phyloP scores from a whole-genome alignment of 2,329 filamentous ascomycete genomes.

The Xylaria sp. region DNA sequence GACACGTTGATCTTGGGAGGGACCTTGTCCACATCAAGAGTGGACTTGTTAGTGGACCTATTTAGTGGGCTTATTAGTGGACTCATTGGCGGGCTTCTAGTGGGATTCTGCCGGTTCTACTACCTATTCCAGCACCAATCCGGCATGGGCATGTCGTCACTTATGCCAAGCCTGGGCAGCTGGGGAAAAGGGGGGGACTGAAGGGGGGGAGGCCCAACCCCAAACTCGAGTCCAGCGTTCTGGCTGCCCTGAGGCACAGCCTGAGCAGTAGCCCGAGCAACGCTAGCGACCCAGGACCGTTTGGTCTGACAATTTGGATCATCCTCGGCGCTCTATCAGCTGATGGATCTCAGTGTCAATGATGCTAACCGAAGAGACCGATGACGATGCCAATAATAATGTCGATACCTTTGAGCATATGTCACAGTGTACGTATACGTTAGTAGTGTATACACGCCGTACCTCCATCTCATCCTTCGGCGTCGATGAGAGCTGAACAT shows the following conservation, averaged over 20 bases:
- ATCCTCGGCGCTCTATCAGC: constrained; percentile 9
- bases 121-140: constrained; percentile 7
- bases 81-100: no score
- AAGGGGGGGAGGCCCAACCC: not conserved
- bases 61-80: no score
- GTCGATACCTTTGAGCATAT: no score
- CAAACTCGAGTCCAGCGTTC: not conserved
- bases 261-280: no score
- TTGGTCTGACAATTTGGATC: constrained; percentile 1
- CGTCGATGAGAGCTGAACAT: no score
- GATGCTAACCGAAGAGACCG: not conserved
- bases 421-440: no score
- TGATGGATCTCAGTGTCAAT: not conserved
- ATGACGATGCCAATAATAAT: not conserved
- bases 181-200: constrained; percentile 12
- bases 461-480: no score
- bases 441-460: no score
- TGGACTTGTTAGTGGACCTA: no score
- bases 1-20: not conserved
- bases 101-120: constrained; percentile 17
- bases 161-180: constrained; percentile 11
- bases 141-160: constrained; percentile 10
- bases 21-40: not conserved
- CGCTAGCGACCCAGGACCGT: not conserved
- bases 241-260: no score